Evolutionary conservation across 306 rosid genomes (phyloP), one percentile per base, ranked within the genome.

Genomic region (Gynostemma pentaphyllum): DNA sequence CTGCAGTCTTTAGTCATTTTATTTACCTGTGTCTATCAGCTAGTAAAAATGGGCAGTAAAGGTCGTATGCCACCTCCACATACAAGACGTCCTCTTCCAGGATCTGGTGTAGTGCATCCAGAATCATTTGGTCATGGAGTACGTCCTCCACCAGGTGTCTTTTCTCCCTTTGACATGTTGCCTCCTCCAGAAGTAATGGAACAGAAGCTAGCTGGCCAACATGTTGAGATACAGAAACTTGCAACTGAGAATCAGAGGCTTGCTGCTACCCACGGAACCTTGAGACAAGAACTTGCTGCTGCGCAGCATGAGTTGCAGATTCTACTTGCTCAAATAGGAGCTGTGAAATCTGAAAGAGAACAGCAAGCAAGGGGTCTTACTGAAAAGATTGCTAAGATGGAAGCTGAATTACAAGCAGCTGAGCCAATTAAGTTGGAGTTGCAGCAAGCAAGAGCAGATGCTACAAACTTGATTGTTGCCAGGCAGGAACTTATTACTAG

Each of bases 301-400:
- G 89, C 95, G 0, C 98, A 92, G 67, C 94, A 86, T 22, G 96
- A 92, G 82, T 61, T 88, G 65, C 98, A 88, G 80, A 81, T 92
- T 75, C 50, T 88, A 73, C 83, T 88, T 5, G 83, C 72, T 3
- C 96, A 92, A 69, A 69, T 83, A 1, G 96, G 80, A 11, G 83
- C 79, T 2, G 60, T 83, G 55, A 84, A 88, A 84, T 77, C 85
- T 1, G 98, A 92, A 57, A 79, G 88, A 52, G 98, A 91, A 51
- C 95, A 91, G 54, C 88, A 86, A 70, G 69, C 83, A 76, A 80
- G 79, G 65, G 59, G 22, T n/a, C 59, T 76, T 48, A 21, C 70
- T 36, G 96, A 88, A 62, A 88, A 76, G 77, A 81, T 92, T 70
- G 80, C 74, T 41, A 88, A 86, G 69, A 88, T 88, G 89, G 96